Conservation (phyloP, 2,329 filamentous ascomycete species). For the Hyphodiscus sp. region DNA sequence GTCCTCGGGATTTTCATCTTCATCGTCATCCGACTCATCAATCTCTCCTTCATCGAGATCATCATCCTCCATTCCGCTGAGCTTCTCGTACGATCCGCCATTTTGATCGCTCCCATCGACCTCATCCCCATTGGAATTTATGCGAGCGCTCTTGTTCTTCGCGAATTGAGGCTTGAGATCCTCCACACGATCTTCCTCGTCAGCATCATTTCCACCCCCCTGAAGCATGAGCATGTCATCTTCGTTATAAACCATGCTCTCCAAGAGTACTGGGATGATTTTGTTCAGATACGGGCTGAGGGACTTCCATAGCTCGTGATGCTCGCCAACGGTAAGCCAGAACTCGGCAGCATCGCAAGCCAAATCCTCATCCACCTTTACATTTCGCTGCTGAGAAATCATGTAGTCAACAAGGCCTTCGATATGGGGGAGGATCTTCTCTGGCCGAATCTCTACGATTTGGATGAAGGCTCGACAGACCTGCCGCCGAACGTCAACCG, state of each 20-base stretch:
- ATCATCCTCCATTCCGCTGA: conserved; percentile 48
- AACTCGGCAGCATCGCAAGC: conserved; percentile 95
- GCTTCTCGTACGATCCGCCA: conserved; percentile 48
- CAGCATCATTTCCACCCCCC: conserved; percentile 80
- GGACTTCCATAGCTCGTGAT: conserved; percentile 68
- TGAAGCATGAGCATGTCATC: conserved; percentile 86
- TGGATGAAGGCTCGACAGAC: conserved; percentile 92
- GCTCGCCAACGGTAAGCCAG: conserved; percentile 90
- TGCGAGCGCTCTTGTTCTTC: conserved; percentile 50
- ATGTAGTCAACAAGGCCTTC: conserved; percentile 88
- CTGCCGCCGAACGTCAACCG: conserved; percentile 78
- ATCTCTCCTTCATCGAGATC: conserved; percentile 86
- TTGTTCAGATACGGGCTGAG: conserved; percentile 73
- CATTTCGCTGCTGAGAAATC: conserved; percentile 74
- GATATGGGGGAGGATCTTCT: conserved; percentile 86
- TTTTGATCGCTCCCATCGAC: conserved; percentile 46
- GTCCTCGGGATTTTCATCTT: conserved; percentile 77
- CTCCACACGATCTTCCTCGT: conserved; percentile 81
- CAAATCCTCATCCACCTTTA: conserved; percentile 72
- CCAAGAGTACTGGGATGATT: conserved; percentile 83
- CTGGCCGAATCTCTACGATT: conserved; percentile 82
- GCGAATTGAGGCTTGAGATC: conserved; percentile 93
- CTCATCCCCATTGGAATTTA: conserved; percentile 35
- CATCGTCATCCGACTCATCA: conserved; percentile 63
- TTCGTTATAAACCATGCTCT: conserved; percentile 94